Conservation (phyloP, 2,329 filamentous ascomycete species). For the Tolypocladium ovalisporum region DNA sequence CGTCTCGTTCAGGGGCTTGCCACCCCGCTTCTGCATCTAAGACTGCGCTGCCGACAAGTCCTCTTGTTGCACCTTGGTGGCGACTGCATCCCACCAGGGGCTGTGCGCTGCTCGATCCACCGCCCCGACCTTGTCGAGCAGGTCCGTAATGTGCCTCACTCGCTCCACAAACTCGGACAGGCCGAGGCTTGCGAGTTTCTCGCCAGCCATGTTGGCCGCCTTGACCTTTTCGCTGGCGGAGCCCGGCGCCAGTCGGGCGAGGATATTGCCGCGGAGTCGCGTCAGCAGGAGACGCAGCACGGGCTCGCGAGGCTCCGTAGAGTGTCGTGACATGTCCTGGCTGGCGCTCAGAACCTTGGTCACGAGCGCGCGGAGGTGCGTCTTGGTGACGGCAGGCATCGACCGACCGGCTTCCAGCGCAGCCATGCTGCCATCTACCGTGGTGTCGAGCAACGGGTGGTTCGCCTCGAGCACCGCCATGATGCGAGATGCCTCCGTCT, state of each 20-base stretch:
- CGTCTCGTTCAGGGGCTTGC: neutral
- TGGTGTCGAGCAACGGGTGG: constrained; percentile 37
- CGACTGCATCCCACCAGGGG: constrained; percentile 59
- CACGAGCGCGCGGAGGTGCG: constrained; percentile 46
- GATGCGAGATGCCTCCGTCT: constrained; percentile 60
- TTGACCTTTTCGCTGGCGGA: constrained; percentile 61
- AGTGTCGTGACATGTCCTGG: constrained; percentile 29
- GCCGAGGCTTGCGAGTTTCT: constrained; percentile 58
- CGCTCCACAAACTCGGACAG: constrained; percentile 63
- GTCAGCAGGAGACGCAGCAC: constrained; percentile 57
- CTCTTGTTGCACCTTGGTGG: constrained; percentile 40
- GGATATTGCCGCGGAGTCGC: constrained; percentile 55
- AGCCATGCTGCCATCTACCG: constrained; percentile 50
- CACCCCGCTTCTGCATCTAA: neutral
- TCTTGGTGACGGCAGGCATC: constrained; percentile 54
- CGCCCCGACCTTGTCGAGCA: constrained; percentile 51
- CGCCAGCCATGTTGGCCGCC: constrained; percentile 56
- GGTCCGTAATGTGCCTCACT: constrained; percentile 58
- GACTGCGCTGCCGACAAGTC: constrained; percentile 14
- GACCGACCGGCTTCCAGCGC: constrained; percentile 50
- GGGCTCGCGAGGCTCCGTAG: constrained; percentile 38
- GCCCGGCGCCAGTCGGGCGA: constrained; percentile 51
- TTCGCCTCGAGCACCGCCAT: constrained; percentile 55
- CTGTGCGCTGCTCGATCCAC: constrained; percentile 61
- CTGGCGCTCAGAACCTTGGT: constrained; percentile 43